Evolutionary conservation across 768 basidiomycete genomes (phyloP).

Genomic region (Termitomyces sp.): DNA sequence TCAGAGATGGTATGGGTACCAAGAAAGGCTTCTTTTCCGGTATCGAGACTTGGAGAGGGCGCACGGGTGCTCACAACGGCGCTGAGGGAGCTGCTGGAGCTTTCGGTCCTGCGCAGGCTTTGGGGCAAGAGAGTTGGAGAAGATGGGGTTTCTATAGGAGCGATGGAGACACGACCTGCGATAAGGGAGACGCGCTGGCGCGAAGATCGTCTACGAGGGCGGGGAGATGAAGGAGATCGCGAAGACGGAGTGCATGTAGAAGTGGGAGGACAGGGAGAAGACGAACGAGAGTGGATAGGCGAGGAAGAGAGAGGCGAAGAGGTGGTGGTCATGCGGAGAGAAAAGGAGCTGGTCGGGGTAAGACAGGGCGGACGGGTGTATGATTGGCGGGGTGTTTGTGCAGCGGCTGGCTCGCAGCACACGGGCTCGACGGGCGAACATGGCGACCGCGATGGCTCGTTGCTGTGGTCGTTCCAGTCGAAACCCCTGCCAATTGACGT

Average conservation of each 20-base stretch:
- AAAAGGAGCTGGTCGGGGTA: slow-evolving; percentile 19
- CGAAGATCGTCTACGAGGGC: slow-evolving; percentile 72
- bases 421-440: slow-evolving; percentile 16
- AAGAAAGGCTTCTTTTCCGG: slow-evolving; percentile 39
- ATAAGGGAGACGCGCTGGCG: slow-evolving; percentile 83
- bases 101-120: slow-evolving; percentile 59
- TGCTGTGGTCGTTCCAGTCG: slow-evolving; percentile 55
- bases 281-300: slow-evolving; percentile 28
- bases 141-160: slow-evolving; percentile 69
- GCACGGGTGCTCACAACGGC: slow-evolving; percentile 54
- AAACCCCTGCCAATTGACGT: slow-evolving; percentile 83
- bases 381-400: slow-evolving; percentile 27
- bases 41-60: slow-evolving; percentile 49
- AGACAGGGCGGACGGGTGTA: slow-evolving; percentile 10
- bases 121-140: slow-evolving; percentile 56
- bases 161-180: slow-evolving; percentile 75
- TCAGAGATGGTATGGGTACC: slow-evolving; percentile 78
- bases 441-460: slow-evolving; percentile 16
- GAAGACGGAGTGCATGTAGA: slow-evolving; percentile 24
- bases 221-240: slow-evolving; percentile 53
- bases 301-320: slow-evolving; percentile 26
- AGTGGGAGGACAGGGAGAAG: slow-evolving; percentile 23
- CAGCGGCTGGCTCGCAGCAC: slow-evolving; percentile 11
- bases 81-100: slow-evolving; percentile 60
- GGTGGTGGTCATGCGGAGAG: slow-evolving; percentile 21